A percentile compares a stretch with the other conserved stretches of the same genome.
Evolutionary conservation across 1,284 basidiomycete genomes (phyloP).

Genomic region (Coniophora puteana): DNA sequence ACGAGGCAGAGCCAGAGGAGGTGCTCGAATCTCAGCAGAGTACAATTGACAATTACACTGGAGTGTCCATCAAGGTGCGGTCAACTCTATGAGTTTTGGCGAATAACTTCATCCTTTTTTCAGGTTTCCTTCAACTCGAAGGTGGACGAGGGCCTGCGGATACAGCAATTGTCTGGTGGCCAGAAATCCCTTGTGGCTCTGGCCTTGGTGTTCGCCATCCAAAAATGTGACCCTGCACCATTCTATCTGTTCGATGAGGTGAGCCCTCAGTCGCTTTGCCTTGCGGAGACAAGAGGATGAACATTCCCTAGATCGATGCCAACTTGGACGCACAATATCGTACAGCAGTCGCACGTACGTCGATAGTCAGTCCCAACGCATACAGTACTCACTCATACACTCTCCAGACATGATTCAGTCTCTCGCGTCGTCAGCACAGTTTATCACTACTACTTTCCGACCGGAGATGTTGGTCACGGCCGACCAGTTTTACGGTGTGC

Average conservation of each 20-base stretch:
- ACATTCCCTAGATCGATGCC: slow-evolving; percentile 76
- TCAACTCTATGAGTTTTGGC: not conserved
- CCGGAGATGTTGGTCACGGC: slow-evolving; percentile 95
- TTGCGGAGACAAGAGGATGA: not conserved
- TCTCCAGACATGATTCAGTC: slow-evolving; percentile 88
- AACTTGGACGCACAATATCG: slow-evolving; percentile 98
- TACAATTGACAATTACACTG: slow-evolving; percentile 92
- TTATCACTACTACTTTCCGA: slow-evolving; percentile 98
- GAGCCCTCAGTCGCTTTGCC: slow-evolving; percentile 12
- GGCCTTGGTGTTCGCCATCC: slow-evolving; percentile 94
- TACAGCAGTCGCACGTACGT: slow-evolving; percentile 89
- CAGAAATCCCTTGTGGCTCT: slow-evolving; percentile 98
- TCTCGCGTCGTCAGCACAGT: slow-evolving; percentile 85
- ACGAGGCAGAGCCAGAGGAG: slow-evolving; percentile 69
- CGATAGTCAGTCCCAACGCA: not conserved
- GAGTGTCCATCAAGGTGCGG: slow-evolving; percentile 87
- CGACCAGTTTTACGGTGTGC: slow-evolving; percentile 98
- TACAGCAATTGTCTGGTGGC: slow-evolving; percentile 96
- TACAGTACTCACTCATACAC: not conserved
- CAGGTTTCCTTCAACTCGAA: slow-evolving; percentile 99
- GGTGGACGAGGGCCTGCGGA: slow-evolving; percentile 91
- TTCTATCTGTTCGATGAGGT: slow-evolving; percentile 99
- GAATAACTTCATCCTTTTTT: slow-evolving; percentile 1
- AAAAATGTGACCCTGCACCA: slow-evolving; percentile 98
- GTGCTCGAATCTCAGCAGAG: slow-evolving; percentile 68